phyloP scores from a whole-genome alignment of 371 early-diverging fungal species.

The Apophysomyces variabilis region DNA sequence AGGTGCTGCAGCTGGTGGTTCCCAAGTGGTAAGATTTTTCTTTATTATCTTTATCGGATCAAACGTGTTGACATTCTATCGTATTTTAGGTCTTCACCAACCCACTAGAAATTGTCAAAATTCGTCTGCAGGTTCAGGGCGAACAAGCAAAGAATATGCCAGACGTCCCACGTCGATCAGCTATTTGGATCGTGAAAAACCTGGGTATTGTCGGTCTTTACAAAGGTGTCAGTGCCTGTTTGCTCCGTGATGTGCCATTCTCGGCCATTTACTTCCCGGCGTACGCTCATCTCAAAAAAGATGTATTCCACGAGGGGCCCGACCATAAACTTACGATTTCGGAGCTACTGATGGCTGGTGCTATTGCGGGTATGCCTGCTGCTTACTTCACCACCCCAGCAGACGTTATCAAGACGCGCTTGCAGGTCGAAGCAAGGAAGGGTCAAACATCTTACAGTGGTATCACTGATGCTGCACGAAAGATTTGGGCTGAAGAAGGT shows the following conservation, averaged over 20 bases:
- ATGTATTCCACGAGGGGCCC: conserved; percentile 82
- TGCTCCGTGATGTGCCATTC: conserved; percentile 96
- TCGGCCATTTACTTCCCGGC: conserved; percentile 96
- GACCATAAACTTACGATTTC: conserved; percentile 73
- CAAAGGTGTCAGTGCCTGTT: conserved; percentile 93
- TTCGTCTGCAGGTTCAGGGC: conserved; percentile 93
- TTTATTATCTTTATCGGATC: too few relatives aligned
- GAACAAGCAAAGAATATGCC: conserved; percentile 64
- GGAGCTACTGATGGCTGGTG: conserved; percentile 90
- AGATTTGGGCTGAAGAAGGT: conserved; percentile 93
- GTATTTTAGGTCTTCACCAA: conserved; percentile 76
- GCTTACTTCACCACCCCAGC: conserved; percentile 97
- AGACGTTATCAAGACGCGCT: conserved; percentile 98
- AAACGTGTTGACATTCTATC: too few relatives aligned
- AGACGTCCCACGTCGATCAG: conserved; percentile 71
- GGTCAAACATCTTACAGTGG: conserved; percentile 91
- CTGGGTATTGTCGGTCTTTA: conserved; percentile 95
- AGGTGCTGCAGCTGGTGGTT: conserved; percentile 91
- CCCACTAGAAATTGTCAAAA: conserved; percentile 98
- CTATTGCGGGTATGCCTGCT: conserved; percentile 96
- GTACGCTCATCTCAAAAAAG: conserved; percentile 92
- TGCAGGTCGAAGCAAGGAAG: conserved; percentile 91
- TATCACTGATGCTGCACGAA: conserved; percentile 83
- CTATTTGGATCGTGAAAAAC: conserved; percentile 88
- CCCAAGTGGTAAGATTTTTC: conserved; percentile 75